Base-by-base conservation (phyloP, 1,284 basidiomycete species). In the Crepidotus sp. region DNA sequence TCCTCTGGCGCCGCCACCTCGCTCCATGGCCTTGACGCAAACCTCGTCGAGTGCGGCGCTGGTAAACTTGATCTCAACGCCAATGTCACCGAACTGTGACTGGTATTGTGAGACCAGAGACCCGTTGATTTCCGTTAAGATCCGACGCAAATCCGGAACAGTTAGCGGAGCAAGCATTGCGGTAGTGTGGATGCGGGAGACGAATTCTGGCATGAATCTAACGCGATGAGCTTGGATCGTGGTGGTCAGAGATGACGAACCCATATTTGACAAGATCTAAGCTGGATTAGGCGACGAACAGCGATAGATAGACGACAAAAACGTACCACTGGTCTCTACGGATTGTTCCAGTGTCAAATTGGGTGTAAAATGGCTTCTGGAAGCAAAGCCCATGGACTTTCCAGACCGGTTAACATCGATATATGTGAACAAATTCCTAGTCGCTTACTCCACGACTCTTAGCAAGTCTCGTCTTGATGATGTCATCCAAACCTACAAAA, bases 181-280 rank as follows among this genome's bases (percentile, higher is more conserved):
- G 30, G 93, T 72, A 25, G 90, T 85, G 3, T 94, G 94, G 14
- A 96, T 65, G 24, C 94, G 84, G 17, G 89, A 92, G 31, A 95
- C 75, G 58, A 97, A 96, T 64, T 96, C 94, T 7, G 94, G 94
- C 46, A 98, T 97, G 52, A 96, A 84, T 0, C 83, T 85, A 42
- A 24, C 11, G 26, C 17, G 41, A 14, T 24, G 30, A 30, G 17
- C 6, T 18, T 6, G 9, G n/a, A 8, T 34, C 14, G 40, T 42
- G 9, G 3, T 27, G 11, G 38, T 13, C 40, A 38, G 21, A 19
- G 15, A 43, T 14, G n/a, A 49, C 56, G 46, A 65, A 83, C 80
- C 94, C 93, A 55, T 85, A 97, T 68, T 81, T 77, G 9, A 88
- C 74, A 9, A 97, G 69, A 66, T 97, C 94, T 75, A 55, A 22